Conservation (phyloP, 139 green algal species). For the Klebsormidium nitens region DNA sequence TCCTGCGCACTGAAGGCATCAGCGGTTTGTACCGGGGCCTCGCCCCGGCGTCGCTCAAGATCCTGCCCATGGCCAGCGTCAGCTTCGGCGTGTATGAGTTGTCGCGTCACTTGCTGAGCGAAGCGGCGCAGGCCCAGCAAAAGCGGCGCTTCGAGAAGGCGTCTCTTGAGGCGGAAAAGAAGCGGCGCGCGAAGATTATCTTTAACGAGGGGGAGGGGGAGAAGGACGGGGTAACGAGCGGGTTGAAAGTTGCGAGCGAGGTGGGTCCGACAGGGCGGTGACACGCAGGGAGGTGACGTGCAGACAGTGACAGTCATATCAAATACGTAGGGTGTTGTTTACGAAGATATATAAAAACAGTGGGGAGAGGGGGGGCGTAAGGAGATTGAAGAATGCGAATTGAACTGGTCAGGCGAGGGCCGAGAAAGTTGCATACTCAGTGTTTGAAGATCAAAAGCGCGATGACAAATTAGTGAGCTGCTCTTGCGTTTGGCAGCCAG, state of each 20-base stretch:
- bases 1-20: slow-evolving; percentile 39
- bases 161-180: slow-evolving; percentile 7
- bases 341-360: too few relatives aligned
- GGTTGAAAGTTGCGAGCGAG: background rate
- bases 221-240: slow-evolving; percentile 1
- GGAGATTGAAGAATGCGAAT: too few relatives aligned
- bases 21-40: slow-evolving; percentile 53
- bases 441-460: too few relatives aligned
- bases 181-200: background rate
- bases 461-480: too few relatives aligned
- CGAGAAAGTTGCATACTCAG: too few relatives aligned
- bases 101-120: slow-evolving; percentile 16
- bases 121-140: slow-evolving; percentile 16
- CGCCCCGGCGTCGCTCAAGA: slow-evolving; percentile 58
- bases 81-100: slow-evolving; percentile 75
- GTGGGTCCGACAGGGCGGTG: too few relatives aligned
- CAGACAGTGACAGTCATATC: too few relatives aligned
- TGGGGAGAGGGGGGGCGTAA: too few relatives aligned
- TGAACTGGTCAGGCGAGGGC: too few relatives aligned
- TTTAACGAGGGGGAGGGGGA: background rate
- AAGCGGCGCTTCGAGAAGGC: slow-evolving; percentile 9
- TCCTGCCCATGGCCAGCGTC: slow-evolving; percentile 71
- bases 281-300: too few relatives aligned
- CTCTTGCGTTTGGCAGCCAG: too few relatives aligned
- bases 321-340: too few relatives aligned